Base-by-base conservation (phyloP, 1,139 yeast species). In the Candida mesenterica region DNA sequence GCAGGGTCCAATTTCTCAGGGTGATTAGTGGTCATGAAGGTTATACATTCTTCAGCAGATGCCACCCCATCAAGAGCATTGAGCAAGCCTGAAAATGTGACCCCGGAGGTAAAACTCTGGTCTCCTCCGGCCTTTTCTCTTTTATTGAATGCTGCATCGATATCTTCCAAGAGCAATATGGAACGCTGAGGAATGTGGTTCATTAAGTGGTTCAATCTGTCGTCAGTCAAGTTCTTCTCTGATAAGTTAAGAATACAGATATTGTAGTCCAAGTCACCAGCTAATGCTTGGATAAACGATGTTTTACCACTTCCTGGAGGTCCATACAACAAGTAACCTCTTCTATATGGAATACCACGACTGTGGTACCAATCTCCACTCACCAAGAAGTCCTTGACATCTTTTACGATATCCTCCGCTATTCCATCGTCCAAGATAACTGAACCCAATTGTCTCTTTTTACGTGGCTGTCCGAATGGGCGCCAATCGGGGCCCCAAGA, bases 401-500 rank as follows among this genome's bases (percentile, higher is more conserved):
- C 99, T 1, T 55, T 53, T 4, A 86, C 58, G 16, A 92, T 77
- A 12, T 59, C 52, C 40, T 82, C 85, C 44, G 81, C 79, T 31
- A 92, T 66, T 1, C 88, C 92, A 24, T 73, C 59, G 54, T 89
- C 97, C 39, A 92, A 66, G 26, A 92, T 81, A 12, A 92, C 99
- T 10, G 95, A 85, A 4, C 86, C 92, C 25, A 90, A 62, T 32
- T 82, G 66, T 50, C 99, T 73, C 61, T 92, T 90, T 48, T 82
- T 82, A 46, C 97, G 73, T 1, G 99, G 97, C 55, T 85, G 94
- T 2, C 99, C 99, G 65, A 92, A 92, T 3, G 96, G 96, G 49
- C 98, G 72, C 99, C 99, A 92, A 55, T 92, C 99, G 10, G 96
- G 96, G 1, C 97, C 98, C 86, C 94, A 90, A 2, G 96, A 85